Conservation (phyloP, 2,329 filamentous ascomycete genomes). For the Fonsecaea pedrosoi region DNA sequence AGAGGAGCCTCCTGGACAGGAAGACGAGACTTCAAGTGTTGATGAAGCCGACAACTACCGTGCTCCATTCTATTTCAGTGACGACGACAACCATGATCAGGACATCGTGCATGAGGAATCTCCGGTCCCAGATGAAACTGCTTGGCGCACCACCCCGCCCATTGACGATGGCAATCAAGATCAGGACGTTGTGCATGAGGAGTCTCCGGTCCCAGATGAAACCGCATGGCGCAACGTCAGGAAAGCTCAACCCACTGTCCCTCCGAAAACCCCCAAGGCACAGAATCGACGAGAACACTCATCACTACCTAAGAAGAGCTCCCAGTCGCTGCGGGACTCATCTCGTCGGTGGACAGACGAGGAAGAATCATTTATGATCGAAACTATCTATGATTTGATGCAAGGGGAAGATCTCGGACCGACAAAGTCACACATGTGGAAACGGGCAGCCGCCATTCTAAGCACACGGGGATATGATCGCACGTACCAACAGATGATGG, state of each 20-base stretch:
- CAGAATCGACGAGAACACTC: background rate
- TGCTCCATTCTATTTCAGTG: background rate
- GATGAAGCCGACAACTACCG: background rate
- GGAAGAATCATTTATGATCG: conserved; percentile 18
- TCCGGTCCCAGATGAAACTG: background rate
- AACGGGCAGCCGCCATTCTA: conserved; percentile 2
- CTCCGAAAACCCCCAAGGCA: background rate
- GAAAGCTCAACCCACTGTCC: background rate
- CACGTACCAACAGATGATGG: conserved; percentile 10
- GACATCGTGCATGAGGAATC: background rate
- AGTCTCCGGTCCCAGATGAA: background rate
- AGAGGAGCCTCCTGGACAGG: background rate
- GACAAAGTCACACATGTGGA: conserved; percentile 8
- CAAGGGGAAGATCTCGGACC: background rate
- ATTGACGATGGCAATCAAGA: background rate
- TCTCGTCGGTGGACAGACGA: conserved; percentile 9
- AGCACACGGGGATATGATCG: conserved; percentile 7
- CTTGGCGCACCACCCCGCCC: background rate
- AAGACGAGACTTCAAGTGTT: background rate
- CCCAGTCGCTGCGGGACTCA: background rate
- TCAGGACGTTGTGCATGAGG: conserved; percentile 11
- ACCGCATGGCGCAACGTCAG: background rate
- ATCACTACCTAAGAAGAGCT: background rate
- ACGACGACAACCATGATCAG: background rate
- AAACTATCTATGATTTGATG: conserved; percentile 8